These are phyloP conservation scores for Colletotrichum cordylinicola DNA, from an alignment of 2,329 filamentous ascomycete species.

Conservation along the genomic window DNA sequence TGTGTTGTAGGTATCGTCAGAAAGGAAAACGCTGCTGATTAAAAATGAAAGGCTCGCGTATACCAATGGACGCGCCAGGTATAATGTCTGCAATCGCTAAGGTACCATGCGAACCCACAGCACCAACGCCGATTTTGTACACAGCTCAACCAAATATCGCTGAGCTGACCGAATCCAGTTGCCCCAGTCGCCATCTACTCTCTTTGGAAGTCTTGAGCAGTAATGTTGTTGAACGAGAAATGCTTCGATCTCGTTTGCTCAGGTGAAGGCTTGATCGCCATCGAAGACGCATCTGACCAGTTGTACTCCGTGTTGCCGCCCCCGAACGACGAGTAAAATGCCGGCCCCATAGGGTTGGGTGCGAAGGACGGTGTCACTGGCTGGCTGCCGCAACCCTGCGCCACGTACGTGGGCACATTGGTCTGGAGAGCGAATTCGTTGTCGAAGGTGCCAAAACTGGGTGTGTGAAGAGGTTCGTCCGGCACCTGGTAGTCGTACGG, in stretches of 20 bases:
- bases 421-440: slow-evolving; percentile 44
- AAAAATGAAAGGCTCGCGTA: neutral
- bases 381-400: slow-evolving; percentile 46
- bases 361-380: slow-evolving; percentile 55
- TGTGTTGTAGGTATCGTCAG: slow-evolving; percentile 15
- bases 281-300: slow-evolving; percentile 50
- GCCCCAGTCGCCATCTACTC: neutral
- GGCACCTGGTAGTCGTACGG: slow-evolving; percentile 41
- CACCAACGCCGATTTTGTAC: neutral
- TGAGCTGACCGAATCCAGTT: neutral
- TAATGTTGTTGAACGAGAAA: slow-evolving; percentile 42
- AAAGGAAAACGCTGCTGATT: slow-evolving; percentile 1
- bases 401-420: slow-evolving; percentile 51
- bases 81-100: slow-evolving; percentile 3
- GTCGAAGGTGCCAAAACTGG: slow-evolving; percentile 49
- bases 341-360: slow-evolving; percentile 44
- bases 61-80: neutral
- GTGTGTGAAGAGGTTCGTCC: slow-evolving; percentile 56
- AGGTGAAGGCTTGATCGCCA: slow-evolving; percentile 37
- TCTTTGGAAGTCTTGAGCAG: slow-evolving; percentile 26
- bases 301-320: slow-evolving; percentile 53
- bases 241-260: slow-evolving; percentile 30
- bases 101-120: neutral
- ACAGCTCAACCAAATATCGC: neutral
- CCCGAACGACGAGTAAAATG: slow-evolving; percentile 41